These are phyloP conservation scores for Fusarium setosum DNA, from an alignment of 2,329 filamentous ascomycete species.

Conservation along the genomic window DNA sequence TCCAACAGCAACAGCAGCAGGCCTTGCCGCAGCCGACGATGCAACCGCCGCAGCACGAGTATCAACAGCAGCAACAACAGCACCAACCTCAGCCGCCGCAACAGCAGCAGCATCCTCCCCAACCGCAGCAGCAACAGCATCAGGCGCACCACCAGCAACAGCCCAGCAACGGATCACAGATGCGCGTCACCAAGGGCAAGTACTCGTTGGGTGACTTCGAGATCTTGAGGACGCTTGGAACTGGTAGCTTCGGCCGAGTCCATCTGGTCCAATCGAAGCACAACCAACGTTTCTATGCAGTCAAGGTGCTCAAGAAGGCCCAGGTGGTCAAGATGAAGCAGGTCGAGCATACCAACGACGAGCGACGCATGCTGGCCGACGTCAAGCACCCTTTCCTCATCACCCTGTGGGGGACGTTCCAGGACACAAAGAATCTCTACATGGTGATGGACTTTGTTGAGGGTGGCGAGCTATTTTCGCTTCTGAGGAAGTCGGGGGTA, in stretches of 20 bases:
- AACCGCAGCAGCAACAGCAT: constrained; percentile 41
- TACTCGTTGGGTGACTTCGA: constrained; percentile 93
- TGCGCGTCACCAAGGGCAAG: constrained; percentile 91
- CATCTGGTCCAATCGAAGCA: constrained; percentile 98
- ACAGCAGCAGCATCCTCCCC: constrained; percentile 44
- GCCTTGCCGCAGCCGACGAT: constrained; percentile 42
- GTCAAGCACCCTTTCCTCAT: constrained; percentile 98
- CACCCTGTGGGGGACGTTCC: constrained; percentile 98
- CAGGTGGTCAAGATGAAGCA: constrained; percentile 99
- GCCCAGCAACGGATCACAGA: constrained; percentile 49
- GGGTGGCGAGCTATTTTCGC: constrained; percentile 95
- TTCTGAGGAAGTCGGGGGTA: constrained; percentile 92
- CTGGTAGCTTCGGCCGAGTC: constrained; percentile 95
- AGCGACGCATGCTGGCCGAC: constrained; percentile 93
- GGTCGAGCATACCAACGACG: constrained; percentile 98
- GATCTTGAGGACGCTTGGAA: constrained; percentile 91
- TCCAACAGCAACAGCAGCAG: constrained; percentile 53
- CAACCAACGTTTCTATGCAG: constrained; percentile 97
- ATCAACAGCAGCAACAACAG: constrained; percentile 46
- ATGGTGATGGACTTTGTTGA: constrained; percentile 99
- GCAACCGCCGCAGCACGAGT: constrained; percentile 45
- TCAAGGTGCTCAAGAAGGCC: constrained; percentile 98
- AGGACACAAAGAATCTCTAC: constrained; percentile 94
- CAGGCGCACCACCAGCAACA: constrained; percentile 48
- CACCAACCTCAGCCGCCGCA: constrained; percentile 43